Conservation (phyloP, 805 yeast species). For the Babjeviella inositovora region DNA sequence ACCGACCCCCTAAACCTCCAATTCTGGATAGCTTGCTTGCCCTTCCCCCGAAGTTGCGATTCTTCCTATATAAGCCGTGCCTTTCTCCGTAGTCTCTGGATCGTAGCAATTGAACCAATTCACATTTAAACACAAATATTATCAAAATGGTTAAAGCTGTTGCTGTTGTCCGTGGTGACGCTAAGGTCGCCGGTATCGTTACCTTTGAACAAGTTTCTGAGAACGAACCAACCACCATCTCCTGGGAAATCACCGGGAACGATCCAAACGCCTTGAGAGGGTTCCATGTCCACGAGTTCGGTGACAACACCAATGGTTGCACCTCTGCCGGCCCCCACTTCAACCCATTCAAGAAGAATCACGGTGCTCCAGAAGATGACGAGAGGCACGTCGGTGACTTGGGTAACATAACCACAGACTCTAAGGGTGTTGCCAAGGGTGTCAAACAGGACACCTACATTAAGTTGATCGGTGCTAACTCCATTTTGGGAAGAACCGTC, state of each 20-base stretch:
- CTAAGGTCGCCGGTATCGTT: slow-evolving; percentile 78
- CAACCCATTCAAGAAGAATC: slow-evolving; percentile 79
- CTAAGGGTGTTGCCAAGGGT: slow-evolving; percentile 85
- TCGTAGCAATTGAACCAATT: too few relatives aligned
- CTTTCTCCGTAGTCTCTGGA: too few relatives aligned
- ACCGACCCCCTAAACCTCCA: too few relatives aligned
- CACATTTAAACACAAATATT: too few relatives aligned
- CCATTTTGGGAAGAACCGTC: slow-evolving; percentile 88
- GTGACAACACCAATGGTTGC: slow-evolving; percentile 99
- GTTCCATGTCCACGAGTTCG: slow-evolving; percentile 96
- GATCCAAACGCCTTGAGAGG: slow-evolving; percentile 83
- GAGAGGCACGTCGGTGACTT: slow-evolving; percentile 87
- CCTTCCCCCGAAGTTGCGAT: too few relatives aligned
- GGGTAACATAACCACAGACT: slow-evolving; percentile 87
- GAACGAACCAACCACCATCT: slow-evolving; percentile 65
- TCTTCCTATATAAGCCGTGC: too few relatives aligned
- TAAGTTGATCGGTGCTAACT: slow-evolving; percentile 74
- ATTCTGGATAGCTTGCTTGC: too few relatives aligned
- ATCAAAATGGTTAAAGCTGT: slow-evolving; percentile 58
- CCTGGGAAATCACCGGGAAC: slow-evolving; percentile 86
- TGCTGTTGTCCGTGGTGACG: slow-evolving; percentile 94
- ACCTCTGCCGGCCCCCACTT: slow-evolving; percentile 97
- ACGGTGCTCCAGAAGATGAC: slow-evolving; percentile 83
- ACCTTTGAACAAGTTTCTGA: slow-evolving; percentile 74
- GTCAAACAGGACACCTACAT: slow-evolving; percentile 60